Evolutionary conservation across 805 yeast genomes (phyloP).

Genomic region (Priceomyces carsonii): DNA sequence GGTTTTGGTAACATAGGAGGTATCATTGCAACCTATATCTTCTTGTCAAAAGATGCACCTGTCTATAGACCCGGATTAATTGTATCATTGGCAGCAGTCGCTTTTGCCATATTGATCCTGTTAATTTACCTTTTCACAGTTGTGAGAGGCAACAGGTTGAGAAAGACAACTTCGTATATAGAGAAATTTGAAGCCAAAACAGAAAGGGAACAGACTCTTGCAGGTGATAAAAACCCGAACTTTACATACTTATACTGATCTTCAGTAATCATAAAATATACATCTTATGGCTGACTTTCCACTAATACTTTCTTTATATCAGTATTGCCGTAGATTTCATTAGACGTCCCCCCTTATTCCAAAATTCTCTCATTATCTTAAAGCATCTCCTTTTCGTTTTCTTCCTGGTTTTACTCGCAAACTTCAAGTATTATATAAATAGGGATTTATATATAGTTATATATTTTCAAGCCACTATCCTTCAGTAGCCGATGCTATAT

Average conservation of each 20-base stretch:
- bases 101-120: constrained; percentile 40
- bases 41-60: constrained; percentile 59
- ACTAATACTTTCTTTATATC: too few species aligned
- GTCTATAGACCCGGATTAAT: constrained; percentile 54
- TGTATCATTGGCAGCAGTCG: constrained; percentile 49
- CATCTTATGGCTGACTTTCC: too few species aligned
- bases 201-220: constrained; percentile 30
- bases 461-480: too few species aligned
- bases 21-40: constrained; percentile 60
- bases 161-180: constrained; percentile 26
- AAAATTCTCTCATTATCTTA: too few species aligned
- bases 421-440: too few species aligned
- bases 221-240: constrained; percentile 40
- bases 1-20: constrained; percentile 79
- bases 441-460: too few species aligned
- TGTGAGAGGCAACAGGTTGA: constrained; percentile 21
- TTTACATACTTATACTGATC: constrained; percentile 33
- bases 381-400: too few species aligned
- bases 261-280: not conserved
- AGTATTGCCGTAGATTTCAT: too few species aligned
- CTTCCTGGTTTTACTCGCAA: too few species aligned
- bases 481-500: too few species aligned
- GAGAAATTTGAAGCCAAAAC: constrained; percentile 24
- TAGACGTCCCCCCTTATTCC: too few species aligned
- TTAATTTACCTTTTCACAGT: constrained; percentile 32